Base-by-base conservation (phyloP, 2,329 filamentous ascomycete genomes). In the Colletotrichum tropicale region DNA sequence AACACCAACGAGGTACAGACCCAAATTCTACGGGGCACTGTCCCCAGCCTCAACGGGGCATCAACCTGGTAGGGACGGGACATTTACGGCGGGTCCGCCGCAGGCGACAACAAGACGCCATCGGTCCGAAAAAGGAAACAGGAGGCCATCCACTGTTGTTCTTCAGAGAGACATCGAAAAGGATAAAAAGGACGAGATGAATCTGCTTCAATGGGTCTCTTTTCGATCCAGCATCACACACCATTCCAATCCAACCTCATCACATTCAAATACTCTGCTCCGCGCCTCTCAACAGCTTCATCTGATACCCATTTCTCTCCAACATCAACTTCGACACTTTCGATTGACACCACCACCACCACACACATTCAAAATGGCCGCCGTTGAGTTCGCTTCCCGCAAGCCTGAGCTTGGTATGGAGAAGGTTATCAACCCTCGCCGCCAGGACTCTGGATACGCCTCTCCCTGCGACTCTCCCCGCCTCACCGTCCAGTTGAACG, bases 401-500 rank as follows among this genome's bases (percentile, higher is more conserved):
- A 71, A 76, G 74, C 70, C 74, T 36, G 74, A 74, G 70, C 60
- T 76, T 34, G 70, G 74, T 36, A 76, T 65, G 74, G 74, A 76
- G 74, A 76, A 76, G 74, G 48, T 61, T 26, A 76, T 76, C 58
- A 62, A 62, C 62, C 74, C 74, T 67, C 66, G 69, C 21, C 74
- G 74, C 58, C 74, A 76, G 64, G 74, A 76, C 74, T 76, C 74
- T 10, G 74, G 74, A 55, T 76, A 76, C 58, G 74, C 74, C 70
- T 76, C 74, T 32, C 74, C 74, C 28, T 76, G 74, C 70, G 74
- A 76, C 48, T 76, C 74, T 28, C 74, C 74, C 48, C 74, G 74
- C 48, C 26, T 76, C 56, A 74, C 82, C 60, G 81, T 82, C 77
- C 83, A 82, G 76, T 79, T 84, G 24, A 84, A 84, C 77, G 83